Percentiles rank a stretch among this genome's conserved stretches.
These are phyloP conservation scores for Blastomyces gilchristii DNA, from an alignment of 2,329 filamentous ascomycete genomes.

Conservation along the genomic window DNA sequence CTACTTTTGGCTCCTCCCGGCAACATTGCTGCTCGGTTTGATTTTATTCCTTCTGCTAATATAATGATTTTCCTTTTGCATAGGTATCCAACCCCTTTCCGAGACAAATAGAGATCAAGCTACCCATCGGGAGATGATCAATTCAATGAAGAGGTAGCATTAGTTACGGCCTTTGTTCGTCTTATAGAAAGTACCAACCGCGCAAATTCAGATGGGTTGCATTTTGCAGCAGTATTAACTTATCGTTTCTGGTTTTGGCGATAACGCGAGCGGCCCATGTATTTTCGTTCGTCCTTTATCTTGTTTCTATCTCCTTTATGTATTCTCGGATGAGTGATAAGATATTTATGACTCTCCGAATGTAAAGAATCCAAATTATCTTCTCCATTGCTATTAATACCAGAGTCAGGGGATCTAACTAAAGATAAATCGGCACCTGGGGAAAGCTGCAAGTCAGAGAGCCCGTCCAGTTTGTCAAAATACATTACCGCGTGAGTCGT, in stretches of 20 bases:
- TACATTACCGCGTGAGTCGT: background rate
- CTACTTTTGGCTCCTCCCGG: background rate
- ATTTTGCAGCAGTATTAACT: background rate
- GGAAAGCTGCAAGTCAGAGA: background rate
- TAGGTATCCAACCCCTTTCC: slow-evolving; percentile 64
- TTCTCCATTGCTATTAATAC: background rate
- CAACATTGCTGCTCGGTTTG: slow-evolving; percentile 5
- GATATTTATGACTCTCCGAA: background rate
- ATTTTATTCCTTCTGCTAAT: slow-evolving; percentile 9
- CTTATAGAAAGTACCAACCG: slow-evolving; percentile 8
- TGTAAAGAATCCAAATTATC: background rate
- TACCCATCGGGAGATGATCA: slow-evolving; percentile 81
- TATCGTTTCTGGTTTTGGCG: background rate
- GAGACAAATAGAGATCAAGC: slow-evolving; percentile 75
- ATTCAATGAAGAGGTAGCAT: slow-evolving; percentile 39
- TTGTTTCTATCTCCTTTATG: background rate
- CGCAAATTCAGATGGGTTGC: background rate
- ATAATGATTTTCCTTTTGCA: slow-evolving; percentile 15
- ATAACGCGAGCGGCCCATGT: background rate
- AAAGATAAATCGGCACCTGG: background rate
- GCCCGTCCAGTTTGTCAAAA: background rate
- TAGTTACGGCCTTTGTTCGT: background rate
- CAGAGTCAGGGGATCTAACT: no score
- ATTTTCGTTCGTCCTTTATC: background rate
- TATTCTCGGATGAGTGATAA: background rate